phyloP scores from a whole-genome alignment of 108 stramenopile genomes.

The Aureococcus anophagefferens region DNA sequence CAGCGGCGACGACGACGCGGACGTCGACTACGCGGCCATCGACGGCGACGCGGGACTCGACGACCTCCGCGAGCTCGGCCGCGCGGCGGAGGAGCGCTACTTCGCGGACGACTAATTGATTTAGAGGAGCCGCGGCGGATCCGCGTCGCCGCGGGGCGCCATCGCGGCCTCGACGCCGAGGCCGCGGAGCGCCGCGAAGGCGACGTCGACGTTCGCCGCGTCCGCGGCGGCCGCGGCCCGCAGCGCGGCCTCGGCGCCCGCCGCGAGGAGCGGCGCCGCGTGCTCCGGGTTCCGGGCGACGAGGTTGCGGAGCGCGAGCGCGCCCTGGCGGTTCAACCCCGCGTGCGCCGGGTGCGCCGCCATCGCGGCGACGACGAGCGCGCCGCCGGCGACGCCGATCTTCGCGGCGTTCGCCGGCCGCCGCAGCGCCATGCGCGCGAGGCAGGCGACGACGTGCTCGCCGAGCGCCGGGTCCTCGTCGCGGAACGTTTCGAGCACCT shows the following conservation, averaged over 20 bases:
- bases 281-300: slow-evolving; percentile 42
- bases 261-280: slow-evolving; percentile 45
- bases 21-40: no score
- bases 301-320: slow-evolving; percentile 70
- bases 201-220: slow-evolving; percentile 75
- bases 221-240: slow-evolving; percentile 53
- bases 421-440: slow-evolving; percentile 74
- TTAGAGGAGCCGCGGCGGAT: no score
- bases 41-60: no score
- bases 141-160: no score
- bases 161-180: slow-evolving; percentile 55
- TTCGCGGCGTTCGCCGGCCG: slow-evolving; percentile 57
- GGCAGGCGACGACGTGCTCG: slow-evolving; percentile 71
- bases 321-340: slow-evolving; percentile 65
- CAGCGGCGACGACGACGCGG: no score
- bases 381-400: slow-evolving; percentile 38
- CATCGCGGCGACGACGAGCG: slow-evolving; percentile 56
- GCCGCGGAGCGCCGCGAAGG: slow-evolving; percentile 78
- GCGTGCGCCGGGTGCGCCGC: slow-evolving; percentile 45
- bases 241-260: slow-evolving; percentile 61
- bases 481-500: slow-evolving; percentile 2
- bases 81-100: no score
- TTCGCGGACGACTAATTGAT: no score
- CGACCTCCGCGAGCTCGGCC: no score
- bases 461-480: slow-evolving; percentile 30